Conservation (phyloP, 352 stramenopile species). For the Thalassiosira livingstoniorum region DNA sequence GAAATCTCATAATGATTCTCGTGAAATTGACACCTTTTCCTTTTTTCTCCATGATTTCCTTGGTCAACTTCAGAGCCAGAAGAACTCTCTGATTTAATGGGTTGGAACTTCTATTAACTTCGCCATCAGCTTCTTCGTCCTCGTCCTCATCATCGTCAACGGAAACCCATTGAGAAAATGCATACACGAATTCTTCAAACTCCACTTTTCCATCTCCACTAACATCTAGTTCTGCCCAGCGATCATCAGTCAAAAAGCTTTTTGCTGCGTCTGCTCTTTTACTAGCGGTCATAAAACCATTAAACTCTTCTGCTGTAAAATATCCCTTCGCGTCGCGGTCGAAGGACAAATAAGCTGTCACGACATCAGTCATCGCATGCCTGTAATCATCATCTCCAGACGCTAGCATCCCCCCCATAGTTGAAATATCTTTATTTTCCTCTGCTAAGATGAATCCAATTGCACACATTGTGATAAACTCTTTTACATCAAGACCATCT, state of each 20-base stretch:
- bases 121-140: constrained; percentile 44
- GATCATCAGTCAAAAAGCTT: constrained; percentile 56
- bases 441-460: constrained; percentile 63
- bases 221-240: constrained; percentile 54
- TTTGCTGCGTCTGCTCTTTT: constrained; percentile 53
- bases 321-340: constrained; percentile 62
- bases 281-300: constrained; percentile 58
- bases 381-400: constrained; percentile 52
- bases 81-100: constrained; percentile 47
- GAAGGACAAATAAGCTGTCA: constrained; percentile 64
- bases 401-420: constrained; percentile 56
- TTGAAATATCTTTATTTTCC: constrained; percentile 43
- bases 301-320: constrained; percentile 59
- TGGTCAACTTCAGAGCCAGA: constrained; percentile 58
- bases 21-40: constrained; percentile 58
- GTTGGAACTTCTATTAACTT: constrained; percentile 26
- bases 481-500: constrained; percentile 39
- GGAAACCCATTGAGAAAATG: constrained; percentile 63
- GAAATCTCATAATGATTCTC: constrained; percentile 64
- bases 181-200: constrained; percentile 65
- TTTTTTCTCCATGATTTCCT: constrained; percentile 54
- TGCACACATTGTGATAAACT: constrained; percentile 61
- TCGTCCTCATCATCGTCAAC: constrained; percentile 36
- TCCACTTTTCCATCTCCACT: constrained; percentile 52
- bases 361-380: constrained; percentile 57